Conservation (phyloP, 192 early-diverging fungal species). For the Backusella liffmaniae region DNA sequence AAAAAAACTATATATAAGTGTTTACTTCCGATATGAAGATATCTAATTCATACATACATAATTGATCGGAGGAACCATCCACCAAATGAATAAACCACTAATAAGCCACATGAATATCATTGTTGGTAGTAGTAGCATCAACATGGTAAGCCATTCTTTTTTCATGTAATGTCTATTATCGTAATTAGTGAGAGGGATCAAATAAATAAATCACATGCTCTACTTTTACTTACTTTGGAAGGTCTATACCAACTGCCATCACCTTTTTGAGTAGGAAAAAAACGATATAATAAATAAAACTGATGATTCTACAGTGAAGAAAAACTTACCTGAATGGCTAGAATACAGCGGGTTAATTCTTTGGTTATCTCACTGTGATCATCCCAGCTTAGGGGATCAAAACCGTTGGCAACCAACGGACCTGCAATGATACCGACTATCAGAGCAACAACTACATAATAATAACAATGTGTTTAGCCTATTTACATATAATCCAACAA, state of each 20-base stretch:
- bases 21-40: not conserved
- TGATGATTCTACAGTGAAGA: not conserved
- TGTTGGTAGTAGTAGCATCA: constrained; percentile 73
- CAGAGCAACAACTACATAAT: constrained; percentile 68
- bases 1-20: not conserved
- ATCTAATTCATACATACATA: constrained; percentile 43
- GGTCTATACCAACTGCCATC: constrained; percentile 80
- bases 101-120: constrained; percentile 82
- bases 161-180: constrained; percentile 34
- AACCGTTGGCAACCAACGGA: constrained; percentile 64
- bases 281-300: not conserved
- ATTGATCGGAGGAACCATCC: constrained; percentile 48
- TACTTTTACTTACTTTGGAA: constrained; percentile 61
- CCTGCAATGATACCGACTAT: constrained; percentile 84
- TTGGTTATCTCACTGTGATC: constrained; percentile 55
- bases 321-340: constrained; percentile 72
- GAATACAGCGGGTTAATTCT: constrained; percentile 74
- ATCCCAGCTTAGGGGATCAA: constrained; percentile 63
- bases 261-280: constrained; percentile 44
- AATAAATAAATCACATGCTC: not conserved
- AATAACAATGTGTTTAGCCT: not conserved
- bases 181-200: not conserved
- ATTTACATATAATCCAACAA: not conserved
- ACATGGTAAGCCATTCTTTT: constrained; percentile 63
- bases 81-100: constrained; percentile 63